Conservation (phyloP, 192 early-diverging fungal genomes). For the Linnemannia schmuckeri region DNA sequence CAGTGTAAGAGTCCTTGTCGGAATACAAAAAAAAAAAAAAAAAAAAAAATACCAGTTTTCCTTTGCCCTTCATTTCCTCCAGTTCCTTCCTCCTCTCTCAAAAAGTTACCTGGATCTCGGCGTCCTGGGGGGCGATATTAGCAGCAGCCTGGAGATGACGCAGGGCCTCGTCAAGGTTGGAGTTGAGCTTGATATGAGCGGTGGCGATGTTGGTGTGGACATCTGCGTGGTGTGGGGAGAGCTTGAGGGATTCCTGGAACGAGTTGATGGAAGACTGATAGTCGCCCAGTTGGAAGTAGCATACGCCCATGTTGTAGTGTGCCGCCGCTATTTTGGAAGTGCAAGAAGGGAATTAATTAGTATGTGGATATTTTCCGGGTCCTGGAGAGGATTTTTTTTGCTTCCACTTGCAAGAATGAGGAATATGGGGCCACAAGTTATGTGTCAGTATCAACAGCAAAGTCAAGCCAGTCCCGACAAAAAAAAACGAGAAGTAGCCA, state of each 20-base stretch:
- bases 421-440: background rate
- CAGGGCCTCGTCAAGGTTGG: constrained; percentile 33
- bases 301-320: constrained; percentile 55
- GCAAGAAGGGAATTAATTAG: background rate
- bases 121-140: constrained; percentile 47
- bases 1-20: background rate
- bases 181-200: constrained; percentile 44
- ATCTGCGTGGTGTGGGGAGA: constrained; percentile 46
- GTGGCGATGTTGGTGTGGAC: constrained; percentile 51
- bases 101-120: constrained; percentile 44
- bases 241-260: constrained; percentile 49
- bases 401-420: background rate
- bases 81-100: background rate
- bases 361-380: background rate
- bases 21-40: too few species aligned
- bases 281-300: constrained; percentile 51
- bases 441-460: too few species aligned
- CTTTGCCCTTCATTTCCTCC: too few species aligned
- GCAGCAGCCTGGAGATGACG: constrained; percentile 46
- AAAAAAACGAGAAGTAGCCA: background rate
- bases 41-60: too few species aligned
- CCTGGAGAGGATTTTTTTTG: too few species aligned
- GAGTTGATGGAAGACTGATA: constrained; percentile 53
- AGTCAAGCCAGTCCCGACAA: background rate
- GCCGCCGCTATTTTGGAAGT: constrained; percentile 18